Evolutionary conservation across 176 grass and related monocot genomes (phyloP).

Genomic region (Saccharum spontaneum): DNA sequence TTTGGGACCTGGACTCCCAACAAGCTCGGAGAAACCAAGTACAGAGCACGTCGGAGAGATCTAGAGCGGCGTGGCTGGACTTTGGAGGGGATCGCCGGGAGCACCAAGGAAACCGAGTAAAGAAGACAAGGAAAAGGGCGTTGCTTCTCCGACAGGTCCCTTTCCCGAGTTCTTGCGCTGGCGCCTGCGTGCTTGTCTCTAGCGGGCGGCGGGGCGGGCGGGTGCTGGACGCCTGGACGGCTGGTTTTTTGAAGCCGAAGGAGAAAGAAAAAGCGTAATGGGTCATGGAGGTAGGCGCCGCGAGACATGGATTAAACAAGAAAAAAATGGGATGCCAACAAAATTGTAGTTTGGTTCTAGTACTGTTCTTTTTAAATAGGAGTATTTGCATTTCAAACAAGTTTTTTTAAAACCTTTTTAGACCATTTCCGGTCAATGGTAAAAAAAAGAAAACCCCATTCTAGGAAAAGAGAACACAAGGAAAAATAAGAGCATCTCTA

Average conservation of each 20-base stretch:
- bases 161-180: slow-evolving; percentile 21
- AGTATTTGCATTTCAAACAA: background rate
- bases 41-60: slow-evolving; percentile 23
- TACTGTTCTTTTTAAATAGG: background rate
- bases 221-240: background rate
- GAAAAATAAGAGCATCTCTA: no score
- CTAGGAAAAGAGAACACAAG: background rate
- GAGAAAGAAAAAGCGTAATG: background rate
- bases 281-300: background rate
- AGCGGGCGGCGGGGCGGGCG: background rate
- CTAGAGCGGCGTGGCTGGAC: slow-evolving; percentile 8
- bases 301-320: background rate
- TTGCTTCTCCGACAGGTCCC: background rate
- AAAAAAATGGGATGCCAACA: background rate
- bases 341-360: background rate
- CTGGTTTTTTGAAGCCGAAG: slow-evolving; percentile 4
- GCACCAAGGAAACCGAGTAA: slow-evolving; percentile 11
- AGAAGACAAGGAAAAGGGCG: background rate
- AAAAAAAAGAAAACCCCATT: background rate
- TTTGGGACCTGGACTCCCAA: background rate
- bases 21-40: slow-evolving; percentile 28
- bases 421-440: background rate
- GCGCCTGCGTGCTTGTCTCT: background rate
- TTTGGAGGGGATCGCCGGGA: slow-evolving; percentile 20
- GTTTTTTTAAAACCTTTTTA: background rate